phyloP scores from a whole-genome alignment of 2,329 filamentous ascomycete genomes.

The Fusarium tupiense region DNA sequence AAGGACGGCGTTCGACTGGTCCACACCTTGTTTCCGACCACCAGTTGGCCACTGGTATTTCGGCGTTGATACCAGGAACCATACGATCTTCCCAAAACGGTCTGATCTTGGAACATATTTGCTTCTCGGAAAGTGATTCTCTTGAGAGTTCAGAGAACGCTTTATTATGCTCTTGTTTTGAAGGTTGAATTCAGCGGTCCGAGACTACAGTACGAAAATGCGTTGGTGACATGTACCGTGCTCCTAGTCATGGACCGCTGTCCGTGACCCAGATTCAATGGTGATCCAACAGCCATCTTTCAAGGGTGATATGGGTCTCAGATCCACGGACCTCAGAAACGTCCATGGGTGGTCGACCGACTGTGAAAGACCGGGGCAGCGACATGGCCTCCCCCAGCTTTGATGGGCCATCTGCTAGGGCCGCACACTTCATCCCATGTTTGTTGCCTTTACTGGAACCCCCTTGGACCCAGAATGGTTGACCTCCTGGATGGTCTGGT shows the following conservation, averaged over 20 bases:
- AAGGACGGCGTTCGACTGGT: constrained; percentile 34
- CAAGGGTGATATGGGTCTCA: constrained; percentile 28
- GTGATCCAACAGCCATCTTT: constrained; percentile 31
- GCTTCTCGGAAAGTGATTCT: not conserved
- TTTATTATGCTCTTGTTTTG: not conserved
- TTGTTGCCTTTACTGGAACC: constrained; percentile 34
- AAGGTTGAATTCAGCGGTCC: not conserved
- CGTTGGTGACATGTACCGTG: not conserved
- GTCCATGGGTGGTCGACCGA: constrained; percentile 25
- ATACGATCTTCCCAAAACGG: not conserved
- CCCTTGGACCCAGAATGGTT: constrained; percentile 35
- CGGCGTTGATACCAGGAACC: constrained; percentile 12
- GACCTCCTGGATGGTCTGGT: constrained; percentile 26
- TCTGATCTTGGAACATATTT: not conserved
- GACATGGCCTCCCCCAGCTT: constrained; percentile 39
- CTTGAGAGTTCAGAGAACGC: not conserved
- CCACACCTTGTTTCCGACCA: constrained; percentile 26
- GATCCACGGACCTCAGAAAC: constrained; percentile 33
- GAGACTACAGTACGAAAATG: constrained; percentile 6
- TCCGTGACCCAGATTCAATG: constrained; percentile 34
- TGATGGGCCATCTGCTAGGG: constrained; percentile 37
- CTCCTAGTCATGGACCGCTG: constrained; percentile 22
- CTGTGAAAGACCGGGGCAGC: constrained; percentile 30
- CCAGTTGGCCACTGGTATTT: constrained; percentile 16
- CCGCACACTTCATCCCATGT: constrained; percentile 37